These are phyloP conservation scores for Mediolabrus comicus DNA, from an alignment of 108 stramenopile species.

Conservation along the genomic window DNA sequence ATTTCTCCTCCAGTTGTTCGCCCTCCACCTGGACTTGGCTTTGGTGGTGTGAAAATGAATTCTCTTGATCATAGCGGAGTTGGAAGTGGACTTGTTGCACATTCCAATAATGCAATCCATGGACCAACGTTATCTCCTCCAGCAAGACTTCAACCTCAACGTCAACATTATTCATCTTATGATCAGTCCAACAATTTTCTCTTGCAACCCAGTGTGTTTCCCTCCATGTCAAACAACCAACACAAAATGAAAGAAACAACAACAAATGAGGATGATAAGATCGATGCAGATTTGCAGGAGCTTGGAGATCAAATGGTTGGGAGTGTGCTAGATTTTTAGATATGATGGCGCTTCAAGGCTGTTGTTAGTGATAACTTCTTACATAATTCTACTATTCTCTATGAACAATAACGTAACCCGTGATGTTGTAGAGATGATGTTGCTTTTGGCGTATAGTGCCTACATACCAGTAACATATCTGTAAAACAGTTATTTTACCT, in stretches of 20 bases:
- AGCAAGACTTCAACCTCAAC: background rate
- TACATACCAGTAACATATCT: no score
- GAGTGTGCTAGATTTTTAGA: constrained; percentile 33
- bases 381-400: background rate
- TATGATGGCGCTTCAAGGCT: background rate
- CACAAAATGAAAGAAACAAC: background rate
- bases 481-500: no score
- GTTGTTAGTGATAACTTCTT: background rate
- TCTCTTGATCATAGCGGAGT: background rate
- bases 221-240: background rate
- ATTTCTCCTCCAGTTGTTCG: constrained; percentile 6
- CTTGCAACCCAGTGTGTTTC: background rate
- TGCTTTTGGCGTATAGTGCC: no score
- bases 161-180: background rate
- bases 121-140: background rate
- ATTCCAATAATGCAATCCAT: background rate
- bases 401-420: no score
- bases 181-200: constrained; percentile 2
- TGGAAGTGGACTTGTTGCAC: background rate
- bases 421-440: no score
- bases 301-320: constrained; percentile 59
- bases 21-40: constrained; percentile 23
- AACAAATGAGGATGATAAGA: constrained; percentile 39
- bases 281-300: constrained; percentile 73
- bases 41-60: background rate